Conservation (phyloP, 768 basidiomycete genomes). For the Russula ochroleuca region DNA sequence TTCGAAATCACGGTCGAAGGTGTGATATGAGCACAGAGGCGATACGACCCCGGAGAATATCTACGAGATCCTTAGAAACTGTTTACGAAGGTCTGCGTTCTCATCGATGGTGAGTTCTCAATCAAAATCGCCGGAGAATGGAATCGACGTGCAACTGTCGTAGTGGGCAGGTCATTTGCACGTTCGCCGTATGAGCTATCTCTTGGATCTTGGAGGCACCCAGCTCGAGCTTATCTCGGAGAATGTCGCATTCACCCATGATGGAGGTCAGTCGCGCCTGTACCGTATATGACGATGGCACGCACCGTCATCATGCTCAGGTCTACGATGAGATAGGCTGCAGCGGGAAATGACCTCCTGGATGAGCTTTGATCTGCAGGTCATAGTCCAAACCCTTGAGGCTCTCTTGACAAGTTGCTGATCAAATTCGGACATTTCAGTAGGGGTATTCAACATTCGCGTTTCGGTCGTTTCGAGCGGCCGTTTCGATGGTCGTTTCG, state of each 20-base stretch:
- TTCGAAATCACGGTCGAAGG: not conserved
- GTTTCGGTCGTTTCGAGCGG: no score
- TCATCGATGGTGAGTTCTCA: not conserved
- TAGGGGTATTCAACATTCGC: no score
- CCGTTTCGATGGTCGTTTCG: no score
- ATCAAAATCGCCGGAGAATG: constrained; percentile 51
- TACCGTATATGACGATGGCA: not conserved
- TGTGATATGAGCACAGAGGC: not conserved
- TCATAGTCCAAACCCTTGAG: not conserved
- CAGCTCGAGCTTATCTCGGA: constrained; percentile 57
- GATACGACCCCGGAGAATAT: constrained; percentile 9
- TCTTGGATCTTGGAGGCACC: constrained; percentile 44
- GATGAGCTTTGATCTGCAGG: constrained; percentile 15
- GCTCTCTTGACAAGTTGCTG: constrained; percentile 60
- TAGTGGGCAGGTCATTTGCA: constrained; percentile 65
- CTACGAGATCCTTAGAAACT: not conserved
- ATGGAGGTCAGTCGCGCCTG: constrained; percentile 35
- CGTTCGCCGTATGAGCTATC: constrained; percentile 58
- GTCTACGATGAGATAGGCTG: not conserved
- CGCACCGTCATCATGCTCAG: not conserved
- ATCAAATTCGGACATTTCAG: constrained; percentile 67
- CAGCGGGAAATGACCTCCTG: not conserved
- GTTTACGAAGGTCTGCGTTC: constrained; percentile 8
- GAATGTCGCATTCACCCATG: constrained; percentile 53
- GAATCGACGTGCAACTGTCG: no score